Evolutionary conservation across 2,329 filamentous ascomycete genomes (phyloP), one percentile per base, ranked within the genome.

Genomic region (Zopfia rhizophila): DNA sequence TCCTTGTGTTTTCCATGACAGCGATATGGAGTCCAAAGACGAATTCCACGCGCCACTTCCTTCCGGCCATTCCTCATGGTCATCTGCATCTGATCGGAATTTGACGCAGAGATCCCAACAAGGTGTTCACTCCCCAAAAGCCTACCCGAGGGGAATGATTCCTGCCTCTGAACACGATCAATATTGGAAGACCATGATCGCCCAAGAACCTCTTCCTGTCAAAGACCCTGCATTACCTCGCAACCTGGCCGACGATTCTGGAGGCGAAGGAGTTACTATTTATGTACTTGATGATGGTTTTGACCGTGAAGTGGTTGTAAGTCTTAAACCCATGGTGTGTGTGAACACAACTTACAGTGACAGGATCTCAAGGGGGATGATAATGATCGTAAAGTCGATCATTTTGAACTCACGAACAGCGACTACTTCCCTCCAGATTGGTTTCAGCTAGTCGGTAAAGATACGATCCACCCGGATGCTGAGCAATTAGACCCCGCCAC

Each of bases 131-230:
- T 32, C 31, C 22, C 5, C 10, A 11, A 17, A 14, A 35, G 16
- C 16, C 25, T 7, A 19, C 22, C 17, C 21, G 17, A 36, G n/a
- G 23, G 17, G 18, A 14, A n/a, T 41, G 10, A 21, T 29, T 30
- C 16, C 38, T 11, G 24, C 13, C 4, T 33, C 31, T 32, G 8
- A 4, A 17, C 14, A 39, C 13, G 38, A 42, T 6, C 42, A 38
- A 13, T 47, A 38, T n/a, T 51, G 48, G 48, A 43, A 47, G 28
- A 51, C 36, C 13, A 48, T 52, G 48, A 48, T 52, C 8, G 13
- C 36, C 8, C 22, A 22, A 27, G 23, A 4, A 16, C 11, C 32
- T 14, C 22, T 16, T 3, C 24, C 17, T n/a, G 8, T 27, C 24
- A 8, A 12, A 2, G 38, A 48, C 16, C 46, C 41, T 1, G 18